phyloP scores from a whole-genome alignment of 805 yeast genomes.

The Teunomyces panamensis region DNA sequence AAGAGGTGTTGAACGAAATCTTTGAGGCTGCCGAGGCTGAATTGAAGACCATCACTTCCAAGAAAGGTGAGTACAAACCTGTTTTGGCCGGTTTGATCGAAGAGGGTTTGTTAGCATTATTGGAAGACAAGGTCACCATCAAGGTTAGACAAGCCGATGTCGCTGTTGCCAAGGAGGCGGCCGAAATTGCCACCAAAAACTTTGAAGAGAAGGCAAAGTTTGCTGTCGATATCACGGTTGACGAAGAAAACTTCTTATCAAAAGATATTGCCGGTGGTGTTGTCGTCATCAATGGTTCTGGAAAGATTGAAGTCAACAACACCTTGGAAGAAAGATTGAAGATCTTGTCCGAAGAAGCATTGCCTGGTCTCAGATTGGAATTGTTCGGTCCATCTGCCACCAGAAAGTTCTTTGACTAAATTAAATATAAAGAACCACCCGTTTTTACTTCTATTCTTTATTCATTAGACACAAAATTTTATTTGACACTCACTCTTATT shows the following conservation, averaged over 20 bases:
- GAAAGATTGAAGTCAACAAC: conserved; percentile 86
- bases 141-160: conserved; percentile 68
- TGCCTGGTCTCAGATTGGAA: conserved; percentile 90
- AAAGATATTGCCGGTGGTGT: conserved; percentile 83
- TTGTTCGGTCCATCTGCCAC: conserved; percentile 80
- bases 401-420: conserved; percentile 86
- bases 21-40: conserved; percentile 66
- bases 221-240: conserved; percentile 53
- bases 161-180: conserved; percentile 57
- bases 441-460: neutral
- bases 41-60: conserved; percentile 55
- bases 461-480: neutral
- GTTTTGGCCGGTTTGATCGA: conserved; percentile 75
- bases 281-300: conserved; percentile 62
- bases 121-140: conserved; percentile 67
- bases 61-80: conserved; percentile 59
- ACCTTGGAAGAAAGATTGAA: conserved; percentile 93
- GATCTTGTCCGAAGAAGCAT: conserved; percentile 74
- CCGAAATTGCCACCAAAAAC: conserved; percentile 56
- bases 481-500: neutral
- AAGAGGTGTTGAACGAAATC: conserved; percentile 70
- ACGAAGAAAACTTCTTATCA: conserved; percentile 56
- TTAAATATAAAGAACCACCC: neutral
- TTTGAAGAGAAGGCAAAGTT: conserved; percentile 63
- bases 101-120: conserved; percentile 66